A percentile compares a stretch with the other conserved stretches of the same genome.
phyloP scores from a whole-genome alignment of 192 early-diverging fungal species.

The Chytriomyces sp. region DNA sequence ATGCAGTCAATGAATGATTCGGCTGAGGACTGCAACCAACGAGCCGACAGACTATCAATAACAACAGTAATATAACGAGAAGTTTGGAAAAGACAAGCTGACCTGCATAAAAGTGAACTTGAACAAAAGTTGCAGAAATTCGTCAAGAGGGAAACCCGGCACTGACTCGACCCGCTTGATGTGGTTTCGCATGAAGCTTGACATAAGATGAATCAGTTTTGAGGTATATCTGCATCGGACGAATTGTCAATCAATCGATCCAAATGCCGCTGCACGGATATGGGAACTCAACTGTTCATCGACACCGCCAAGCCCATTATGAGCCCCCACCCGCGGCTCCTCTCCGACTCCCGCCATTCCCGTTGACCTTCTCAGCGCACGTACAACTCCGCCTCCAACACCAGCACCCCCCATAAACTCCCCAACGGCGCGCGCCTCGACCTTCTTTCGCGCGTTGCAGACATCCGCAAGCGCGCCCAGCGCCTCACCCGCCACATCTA shows the following conservation, averaged over 20 bases:
- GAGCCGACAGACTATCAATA: too few species aligned
- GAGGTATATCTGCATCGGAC: neutral
- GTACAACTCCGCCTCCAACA: neutral
- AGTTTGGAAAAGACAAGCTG: too few species aligned
- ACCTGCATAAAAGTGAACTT: slow-evolving; percentile 18
- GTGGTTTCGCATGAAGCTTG: slow-evolving; percentile 1
- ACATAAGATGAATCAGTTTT: neutral
- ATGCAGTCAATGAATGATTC: slow-evolving; percentile 9
- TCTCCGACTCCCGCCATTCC: too few species aligned
- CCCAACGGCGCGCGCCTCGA: neutral
- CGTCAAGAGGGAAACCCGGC: slow-evolving; percentile 1
- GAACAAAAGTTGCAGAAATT: slow-evolving; percentile 27
- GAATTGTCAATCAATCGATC: neutral
- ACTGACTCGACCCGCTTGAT: neutral
- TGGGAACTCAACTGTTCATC: slow-evolving; percentile 12
- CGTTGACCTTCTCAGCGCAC: neutral
- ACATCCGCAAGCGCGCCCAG: neutral
- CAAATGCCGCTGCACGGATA: too few species aligned
- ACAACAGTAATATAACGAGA: too few species aligned
- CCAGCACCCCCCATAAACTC: neutral
- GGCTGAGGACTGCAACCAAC: too few species aligned
- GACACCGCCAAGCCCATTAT: neutral
- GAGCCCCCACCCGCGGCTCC: neutral
- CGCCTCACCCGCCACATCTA: neutral
- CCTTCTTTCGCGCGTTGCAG: neutral